Conservation (phyloP, 2,329 filamentous ascomycete species). For the Sarocladium strictum region DNA sequence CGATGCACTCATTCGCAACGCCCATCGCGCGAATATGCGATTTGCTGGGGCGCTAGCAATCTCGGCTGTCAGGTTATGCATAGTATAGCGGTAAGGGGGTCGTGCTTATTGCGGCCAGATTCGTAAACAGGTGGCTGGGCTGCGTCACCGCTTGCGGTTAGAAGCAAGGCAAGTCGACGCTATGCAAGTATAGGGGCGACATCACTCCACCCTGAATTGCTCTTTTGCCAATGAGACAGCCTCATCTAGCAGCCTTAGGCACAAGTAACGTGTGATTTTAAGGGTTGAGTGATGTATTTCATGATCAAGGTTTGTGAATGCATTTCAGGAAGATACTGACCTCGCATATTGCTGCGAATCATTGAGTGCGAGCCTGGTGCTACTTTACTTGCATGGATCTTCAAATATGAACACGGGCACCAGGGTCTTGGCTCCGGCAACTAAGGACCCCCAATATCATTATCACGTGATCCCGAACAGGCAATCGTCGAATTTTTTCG, state of each 20-base stretch:
- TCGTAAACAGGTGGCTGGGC: constrained; percentile 1
- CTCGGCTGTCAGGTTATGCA: neutral
- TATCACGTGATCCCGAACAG: constrained; percentile 4
- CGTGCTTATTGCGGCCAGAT: neutral
- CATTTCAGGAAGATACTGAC: neutral
- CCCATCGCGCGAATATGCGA: constrained; percentile 5
- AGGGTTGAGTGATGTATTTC: neutral
- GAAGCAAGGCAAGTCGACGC: neutral
- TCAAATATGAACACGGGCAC: neutral
- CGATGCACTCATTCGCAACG: neutral
- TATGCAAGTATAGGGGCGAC: neutral
- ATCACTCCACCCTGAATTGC: neutral
- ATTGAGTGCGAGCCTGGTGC: neutral
- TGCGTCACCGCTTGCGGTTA: constrained; percentile 4
- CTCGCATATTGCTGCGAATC: neutral
- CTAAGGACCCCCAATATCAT: neutral
- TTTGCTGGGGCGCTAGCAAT: neutral
- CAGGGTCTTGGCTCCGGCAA: constrained; percentile 7
- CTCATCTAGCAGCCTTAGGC: constrained; percentile 3
- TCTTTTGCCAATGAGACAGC: constrained; percentile 8
- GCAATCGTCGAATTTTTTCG: constrained; percentile 3
- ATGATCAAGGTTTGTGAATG: too few species aligned
- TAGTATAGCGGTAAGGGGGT: neutral
- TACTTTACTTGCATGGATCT: neutral
- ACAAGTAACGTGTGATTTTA: neutral